Evolutionary conservation across 441 rosid genomes (phyloP).

Genomic region (Pelargonium hybrid): DNA sequence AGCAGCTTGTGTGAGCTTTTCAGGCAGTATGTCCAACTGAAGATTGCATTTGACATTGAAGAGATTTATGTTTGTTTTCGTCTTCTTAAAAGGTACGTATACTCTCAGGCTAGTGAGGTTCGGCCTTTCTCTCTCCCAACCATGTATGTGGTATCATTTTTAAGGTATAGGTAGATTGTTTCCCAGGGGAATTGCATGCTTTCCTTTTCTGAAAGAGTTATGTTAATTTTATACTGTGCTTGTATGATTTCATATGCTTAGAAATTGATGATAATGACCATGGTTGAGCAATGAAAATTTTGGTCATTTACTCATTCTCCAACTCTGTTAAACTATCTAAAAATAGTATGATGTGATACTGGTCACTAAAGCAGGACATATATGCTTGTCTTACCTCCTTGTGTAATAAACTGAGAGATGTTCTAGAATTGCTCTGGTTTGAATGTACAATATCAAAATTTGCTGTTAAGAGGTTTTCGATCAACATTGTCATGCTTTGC

Average conservation of each 20-base stretch:
- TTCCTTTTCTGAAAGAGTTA: too few relatives aligned
- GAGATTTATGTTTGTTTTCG: constrained; percentile 71
- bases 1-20: constrained; percentile 48
- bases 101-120: not conserved
- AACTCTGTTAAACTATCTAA: not conserved
- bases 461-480: not conserved
- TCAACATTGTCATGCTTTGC: constrained; percentile 1
- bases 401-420: not conserved
- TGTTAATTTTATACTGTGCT: not conserved
- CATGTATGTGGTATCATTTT: not conserved
- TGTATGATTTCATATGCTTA: not conserved
- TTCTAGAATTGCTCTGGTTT: not conserved
- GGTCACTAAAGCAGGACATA: not conserved
- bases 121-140: not conserved
- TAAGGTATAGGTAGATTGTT: too few relatives aligned
- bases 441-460: not conserved
- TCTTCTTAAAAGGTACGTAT: constrained; percentile 53
- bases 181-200: too few relatives aligned
- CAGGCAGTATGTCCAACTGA: constrained; percentile 54
- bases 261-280: not conserved
- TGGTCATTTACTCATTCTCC: not conserved
- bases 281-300: not conserved
- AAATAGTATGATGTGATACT: not conserved
- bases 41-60: constrained; percentile 64
- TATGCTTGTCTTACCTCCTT: not conserved